phyloP scores from a whole-genome alignment of 176 grass and related monocot genomes.

The Hsuehochloa calcarea region DNA sequence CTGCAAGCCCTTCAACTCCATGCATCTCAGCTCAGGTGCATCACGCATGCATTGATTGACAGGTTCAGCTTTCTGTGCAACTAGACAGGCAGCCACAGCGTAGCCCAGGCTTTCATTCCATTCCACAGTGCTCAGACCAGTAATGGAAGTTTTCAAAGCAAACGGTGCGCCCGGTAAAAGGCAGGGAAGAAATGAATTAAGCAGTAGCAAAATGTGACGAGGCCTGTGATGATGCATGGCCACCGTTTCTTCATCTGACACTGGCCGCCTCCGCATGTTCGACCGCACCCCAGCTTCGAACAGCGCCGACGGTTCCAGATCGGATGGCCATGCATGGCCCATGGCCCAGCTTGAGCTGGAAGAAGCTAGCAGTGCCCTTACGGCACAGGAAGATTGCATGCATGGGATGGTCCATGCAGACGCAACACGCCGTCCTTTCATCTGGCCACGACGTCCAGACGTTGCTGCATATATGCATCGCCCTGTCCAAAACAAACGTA shows the following conservation, averaged over 20 bases:
- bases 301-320: neutral
- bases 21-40: neutral
- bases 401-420: neutral
- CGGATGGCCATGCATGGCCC: neutral
- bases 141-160: no score
- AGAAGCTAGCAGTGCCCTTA: neutral
- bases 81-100: neutral
- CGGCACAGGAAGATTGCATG: neutral
- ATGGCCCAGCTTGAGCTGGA: neutral
- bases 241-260: neutral
- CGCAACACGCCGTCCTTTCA: neutral
- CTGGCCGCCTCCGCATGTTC: neutral
- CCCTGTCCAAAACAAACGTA: neutral
- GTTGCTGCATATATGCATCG: no score
- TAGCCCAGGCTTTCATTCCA: neutral
- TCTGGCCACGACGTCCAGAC: neutral
- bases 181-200: no score
- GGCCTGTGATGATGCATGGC: no score
- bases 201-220: no score
- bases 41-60: neutral
- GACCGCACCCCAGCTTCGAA: neutral
- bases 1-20: slow-evolving; percentile 12
- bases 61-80: neutral
- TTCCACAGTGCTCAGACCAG: no score
- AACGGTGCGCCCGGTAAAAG: no score